These are phyloP conservation scores for Candida insectalens DNA, from an alignment of 805 yeast species.

Conservation along the genomic window DNA sequence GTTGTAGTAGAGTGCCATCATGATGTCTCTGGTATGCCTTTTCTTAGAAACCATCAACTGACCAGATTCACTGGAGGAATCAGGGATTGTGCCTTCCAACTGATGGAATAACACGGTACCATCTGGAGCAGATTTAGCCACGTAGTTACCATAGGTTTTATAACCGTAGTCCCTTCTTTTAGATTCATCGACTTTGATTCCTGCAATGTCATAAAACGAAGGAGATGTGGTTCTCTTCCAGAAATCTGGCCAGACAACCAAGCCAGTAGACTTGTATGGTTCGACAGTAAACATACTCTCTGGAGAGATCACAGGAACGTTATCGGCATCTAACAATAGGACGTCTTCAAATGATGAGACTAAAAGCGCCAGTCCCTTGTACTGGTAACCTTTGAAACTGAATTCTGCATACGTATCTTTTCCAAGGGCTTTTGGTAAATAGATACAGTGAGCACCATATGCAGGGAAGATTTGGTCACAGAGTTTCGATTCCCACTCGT, in stretches of 20 bases:
- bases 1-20: conserved; percentile 51
- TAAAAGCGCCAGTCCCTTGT: conserved; percentile 23
- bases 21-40: conserved; percentile 41
- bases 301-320: conserved; percentile 28
- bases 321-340: conserved; percentile 33
- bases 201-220: conserved; percentile 32
- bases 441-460: conserved; percentile 55
- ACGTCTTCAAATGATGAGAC: conserved; percentile 33
- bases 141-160: conserved; percentile 60
- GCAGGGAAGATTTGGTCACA: conserved; percentile 53
- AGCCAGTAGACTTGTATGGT: conserved; percentile 40
- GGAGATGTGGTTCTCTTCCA: conserved; percentile 63
- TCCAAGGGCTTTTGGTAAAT: conserved; percentile 51
- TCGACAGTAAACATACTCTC: conserved; percentile 22
- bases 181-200: conserved; percentile 6
- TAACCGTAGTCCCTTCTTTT: conserved; percentile 10
- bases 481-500: conserved; percentile 60
- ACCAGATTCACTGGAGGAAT: conserved; percentile 58
- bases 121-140: conserved; percentile 41
- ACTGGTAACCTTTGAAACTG: conserved; percentile 10
- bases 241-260: conserved; percentile 63
- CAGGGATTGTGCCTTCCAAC: conserved; percentile 51
- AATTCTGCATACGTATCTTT: conserved; percentile 21
- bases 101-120: conserved; percentile 43
- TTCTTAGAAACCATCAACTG: conserved; percentile 49